Evolutionary conservation across 2,329 filamentous ascomycete species (phyloP).

Genomic region (Amylocarpus encephaloides): DNA sequence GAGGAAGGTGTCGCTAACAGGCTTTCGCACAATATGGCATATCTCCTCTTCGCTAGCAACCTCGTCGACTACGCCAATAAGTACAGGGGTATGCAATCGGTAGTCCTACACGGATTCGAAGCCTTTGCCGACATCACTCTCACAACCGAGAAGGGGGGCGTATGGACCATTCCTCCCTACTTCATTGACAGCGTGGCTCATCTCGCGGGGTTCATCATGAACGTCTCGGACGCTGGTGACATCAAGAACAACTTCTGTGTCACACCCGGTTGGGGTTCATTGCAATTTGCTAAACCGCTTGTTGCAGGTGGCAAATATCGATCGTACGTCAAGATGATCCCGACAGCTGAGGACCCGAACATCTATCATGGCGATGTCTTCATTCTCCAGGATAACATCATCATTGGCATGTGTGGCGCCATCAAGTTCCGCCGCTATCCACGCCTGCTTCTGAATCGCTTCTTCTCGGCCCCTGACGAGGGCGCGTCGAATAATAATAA

Average conservation of each 20-base stretch:
- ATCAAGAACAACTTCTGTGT: constrained; percentile 16
- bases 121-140: constrained; percentile 25
- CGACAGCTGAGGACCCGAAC: constrained; percentile 24
- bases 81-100: constrained; percentile 21
- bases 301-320: constrained; percentile 9
- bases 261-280: constrained; percentile 16
- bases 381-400: constrained; percentile 27
- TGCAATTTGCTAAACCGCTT: constrained; percentile 12
- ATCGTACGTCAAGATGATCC: constrained; percentile 23
- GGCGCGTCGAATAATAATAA: no score
- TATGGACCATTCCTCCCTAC: constrained; percentile 17
- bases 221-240: constrained; percentile 13
- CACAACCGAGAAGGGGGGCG: constrained; percentile 15
- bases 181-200: constrained; percentile 19
- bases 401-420: constrained; percentile 29
- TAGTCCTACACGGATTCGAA: constrained; percentile 20
- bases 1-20: constrained; percentile 49
- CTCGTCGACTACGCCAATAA: constrained; percentile 18
- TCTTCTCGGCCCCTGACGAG: constrained; percentile 35
- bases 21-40: constrained; percentile 42
- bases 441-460: constrained; percentile 33
- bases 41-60: constrained; percentile 20
- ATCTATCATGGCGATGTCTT: constrained; percentile 32
- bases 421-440: constrained; percentile 35
- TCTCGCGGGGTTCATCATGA: constrained; percentile 21